A percentile compares a stretch with the other conserved stretches of the same genome.
Conservation (phyloP, 192 early-diverging fungal species). For the Ambispora gerdemannii region DNA sequence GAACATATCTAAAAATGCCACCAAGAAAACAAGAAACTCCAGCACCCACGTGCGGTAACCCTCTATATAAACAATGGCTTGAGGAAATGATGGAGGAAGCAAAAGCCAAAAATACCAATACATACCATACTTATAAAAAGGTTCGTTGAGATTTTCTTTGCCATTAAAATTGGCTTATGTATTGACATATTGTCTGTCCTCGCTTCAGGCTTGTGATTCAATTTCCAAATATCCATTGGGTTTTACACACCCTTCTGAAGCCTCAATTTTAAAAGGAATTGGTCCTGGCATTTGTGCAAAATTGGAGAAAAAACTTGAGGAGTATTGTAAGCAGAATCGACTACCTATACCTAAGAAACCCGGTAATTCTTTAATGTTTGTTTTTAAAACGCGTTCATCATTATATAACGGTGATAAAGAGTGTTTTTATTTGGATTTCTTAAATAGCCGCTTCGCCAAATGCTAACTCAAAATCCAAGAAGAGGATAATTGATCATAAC, state of each 20-base stretch:
- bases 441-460: background rate
- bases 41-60: conserved; percentile 56
- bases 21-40: background rate
- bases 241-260: conserved; percentile 58
- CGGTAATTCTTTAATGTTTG: conserved; percentile 1
- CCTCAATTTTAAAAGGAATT: conserved; percentile 60
- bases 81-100: conserved; percentile 65
- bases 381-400: background rate
- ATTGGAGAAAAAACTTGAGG: conserved; percentile 51
- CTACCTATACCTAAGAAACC: conserved; percentile 38
- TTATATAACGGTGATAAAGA: background rate
- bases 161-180: background rate
- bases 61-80: conserved; percentile 64
- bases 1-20: background rate
- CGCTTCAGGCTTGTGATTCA: conserved; percentile 57
- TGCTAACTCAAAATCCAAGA: conserved; percentile 2
- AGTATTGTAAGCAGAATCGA: conserved; percentile 55
- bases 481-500: background rate
- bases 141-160: conserved; percentile 32
- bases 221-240: conserved; percentile 56
- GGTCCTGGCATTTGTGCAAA: conserved; percentile 51
- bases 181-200: background rate
- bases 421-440: background rate
- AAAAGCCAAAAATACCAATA: conserved; percentile 40
- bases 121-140: conserved; percentile 59